These are phyloP conservation scores for Cutaneotrichosporon mucoides DNA, from an alignment of 1,284 basidiomycete genomes.

Conservation along the genomic window DNA sequence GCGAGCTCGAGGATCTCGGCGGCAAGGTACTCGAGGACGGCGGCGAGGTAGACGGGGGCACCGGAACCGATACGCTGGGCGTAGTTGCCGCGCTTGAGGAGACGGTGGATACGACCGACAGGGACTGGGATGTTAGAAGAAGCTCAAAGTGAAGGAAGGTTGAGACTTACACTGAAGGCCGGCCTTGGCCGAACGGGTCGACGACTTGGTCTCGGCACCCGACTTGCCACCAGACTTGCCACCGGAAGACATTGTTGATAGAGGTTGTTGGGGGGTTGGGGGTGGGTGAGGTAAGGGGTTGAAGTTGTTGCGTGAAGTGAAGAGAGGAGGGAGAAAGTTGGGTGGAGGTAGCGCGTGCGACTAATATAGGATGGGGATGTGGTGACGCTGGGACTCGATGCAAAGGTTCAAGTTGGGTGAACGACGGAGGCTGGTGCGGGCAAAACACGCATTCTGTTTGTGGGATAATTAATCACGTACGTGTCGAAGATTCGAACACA, in stretches of 20 bases:
- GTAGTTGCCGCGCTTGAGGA: conserved; percentile 83
- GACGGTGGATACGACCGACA: conserved; percentile 82
- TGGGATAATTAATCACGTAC: too few relatives aligned
- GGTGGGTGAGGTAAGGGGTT: background rate
- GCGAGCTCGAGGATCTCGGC: conserved; percentile 86
- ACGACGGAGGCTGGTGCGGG: too few relatives aligned
- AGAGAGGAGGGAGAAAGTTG: background rate
- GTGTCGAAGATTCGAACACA: too few relatives aligned
- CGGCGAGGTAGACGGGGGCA: conserved; percentile 73
- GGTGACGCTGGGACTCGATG: too few relatives aligned
- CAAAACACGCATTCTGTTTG: too few relatives aligned
- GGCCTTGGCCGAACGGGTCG: conserved; percentile 77
- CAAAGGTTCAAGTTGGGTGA: too few relatives aligned
- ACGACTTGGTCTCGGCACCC: conserved; percentile 53
- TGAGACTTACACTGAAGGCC: conserved; percentile 60
- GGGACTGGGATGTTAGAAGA: conserved; percentile 53
- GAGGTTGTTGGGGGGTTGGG: conserved; percentile 9
- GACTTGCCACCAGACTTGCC: conserved; percentile 54
- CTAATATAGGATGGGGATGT: too few relatives aligned
- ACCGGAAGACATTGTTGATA: conserved; percentile 55
- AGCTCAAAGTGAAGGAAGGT: background rate
- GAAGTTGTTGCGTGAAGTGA: background rate
- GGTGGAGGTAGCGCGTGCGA: too few relatives aligned
- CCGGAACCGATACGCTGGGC: conserved; percentile 59
- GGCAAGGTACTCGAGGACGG: conserved; percentile 60